Conservation (phyloP, 2,329 filamentous ascomycete species). For the Trichoderma arundinaceum region DNA sequence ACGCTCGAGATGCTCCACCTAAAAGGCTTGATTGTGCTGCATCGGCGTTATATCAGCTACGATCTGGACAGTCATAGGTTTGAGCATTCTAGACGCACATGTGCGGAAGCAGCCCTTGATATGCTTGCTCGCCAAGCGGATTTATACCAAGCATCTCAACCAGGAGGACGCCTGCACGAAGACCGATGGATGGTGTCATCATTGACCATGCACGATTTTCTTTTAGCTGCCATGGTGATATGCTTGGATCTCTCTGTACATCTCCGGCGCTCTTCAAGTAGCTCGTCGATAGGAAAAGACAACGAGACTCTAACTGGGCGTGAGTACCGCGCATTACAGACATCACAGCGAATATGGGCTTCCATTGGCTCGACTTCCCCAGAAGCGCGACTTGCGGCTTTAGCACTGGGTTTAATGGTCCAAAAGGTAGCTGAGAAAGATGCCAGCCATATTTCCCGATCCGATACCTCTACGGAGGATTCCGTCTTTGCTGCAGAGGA, state of each 20-base stretch:
- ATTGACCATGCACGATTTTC: slow-evolving; percentile 12
- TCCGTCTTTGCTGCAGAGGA: background rate
- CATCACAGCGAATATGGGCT: slow-evolving; percentile 7
- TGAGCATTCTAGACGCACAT: slow-evolving; percentile 15
- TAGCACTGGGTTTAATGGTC: slow-evolving; percentile 7
- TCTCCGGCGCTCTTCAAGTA: background rate
- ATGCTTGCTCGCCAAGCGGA: slow-evolving; percentile 21
- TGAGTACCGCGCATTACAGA: slow-evolving; percentile 3
- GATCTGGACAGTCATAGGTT: background rate
- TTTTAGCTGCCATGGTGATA: slow-evolving; percentile 22
- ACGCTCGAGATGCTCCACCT: slow-evolving; percentile 12
- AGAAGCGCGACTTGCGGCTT: slow-evolving; percentile 2
- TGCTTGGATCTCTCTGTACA: slow-evolving; percentile 17
- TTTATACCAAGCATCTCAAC: slow-evolving; percentile 8
- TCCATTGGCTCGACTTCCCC: background rate
- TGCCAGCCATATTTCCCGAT: background rate
- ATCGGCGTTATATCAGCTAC: slow-evolving; percentile 12
- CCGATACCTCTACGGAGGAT: too few species aligned
- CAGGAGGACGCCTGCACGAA: slow-evolving; percentile 9
- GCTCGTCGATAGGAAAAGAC: background rate
- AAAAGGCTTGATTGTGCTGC: slow-evolving; percentile 17
- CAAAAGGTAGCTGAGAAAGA: slow-evolving; percentile 15
- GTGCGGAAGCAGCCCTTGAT: slow-evolving; percentile 13
- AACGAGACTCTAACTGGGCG: background rate
- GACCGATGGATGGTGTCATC: slow-evolving; percentile 18